Conservation (phyloP, 768 basidiomycete species). For the Trametes cingulata region DNA sequence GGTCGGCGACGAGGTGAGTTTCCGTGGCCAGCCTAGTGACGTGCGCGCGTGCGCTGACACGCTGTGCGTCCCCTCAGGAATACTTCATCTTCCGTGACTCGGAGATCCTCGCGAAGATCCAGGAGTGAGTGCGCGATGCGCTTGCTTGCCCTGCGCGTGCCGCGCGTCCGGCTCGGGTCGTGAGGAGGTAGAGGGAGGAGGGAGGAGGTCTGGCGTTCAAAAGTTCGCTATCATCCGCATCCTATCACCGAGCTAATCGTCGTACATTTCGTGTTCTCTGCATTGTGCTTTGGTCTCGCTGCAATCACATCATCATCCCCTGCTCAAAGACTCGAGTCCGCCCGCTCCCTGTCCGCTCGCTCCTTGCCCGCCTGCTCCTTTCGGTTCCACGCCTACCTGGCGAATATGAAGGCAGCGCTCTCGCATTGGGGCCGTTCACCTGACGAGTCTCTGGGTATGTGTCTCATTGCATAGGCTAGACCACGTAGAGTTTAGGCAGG, state of each 20-base stretch:
- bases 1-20: conserved; percentile 88
- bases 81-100: conserved; percentile 93
- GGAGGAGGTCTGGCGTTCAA: conserved; percentile 3
- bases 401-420: too few relatives aligned
- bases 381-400: too few relatives aligned
- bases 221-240: conserved; percentile 24
- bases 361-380: too few relatives aligned
- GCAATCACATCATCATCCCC: not conserved
- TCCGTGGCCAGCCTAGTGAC: not conserved
- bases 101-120: conserved; percentile 95
- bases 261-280: not conserved
- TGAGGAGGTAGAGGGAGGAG: not conserved
- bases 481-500: too few relatives aligned
- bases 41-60: not conserved
- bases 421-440: too few relatives aligned
- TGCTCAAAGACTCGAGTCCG: too few relatives aligned
- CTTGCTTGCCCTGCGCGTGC: not conserved
- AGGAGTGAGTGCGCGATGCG: conserved; percentile 54
- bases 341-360: too few relatives aligned
- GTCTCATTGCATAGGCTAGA: too few relatives aligned
- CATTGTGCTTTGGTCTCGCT: conserved; percentile 5
- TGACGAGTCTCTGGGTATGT: too few relatives aligned
- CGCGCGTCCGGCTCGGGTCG: not conserved
- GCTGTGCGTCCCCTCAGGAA: conserved; percentile 54
- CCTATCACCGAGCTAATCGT: conserved; percentile 19